Evolutionary conservation across 176 grass and related monocot genomes (phyloP), one percentile per base, ranked within the genome.

Genomic region (Oryza coarctata): DNA sequence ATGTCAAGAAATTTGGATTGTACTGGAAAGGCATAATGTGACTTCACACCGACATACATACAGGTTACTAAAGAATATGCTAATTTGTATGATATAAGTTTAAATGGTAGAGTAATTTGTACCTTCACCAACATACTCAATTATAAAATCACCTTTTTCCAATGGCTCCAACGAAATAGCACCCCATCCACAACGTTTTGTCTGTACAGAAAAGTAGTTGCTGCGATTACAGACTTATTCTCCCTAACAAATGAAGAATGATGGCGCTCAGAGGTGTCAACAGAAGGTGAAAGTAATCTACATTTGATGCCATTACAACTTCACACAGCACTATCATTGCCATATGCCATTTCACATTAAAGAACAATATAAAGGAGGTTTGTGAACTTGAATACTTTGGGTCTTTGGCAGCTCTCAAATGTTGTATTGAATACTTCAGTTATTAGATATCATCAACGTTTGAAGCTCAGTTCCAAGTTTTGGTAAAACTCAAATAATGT

Each of bases 81-180:
- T 28, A 32, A 32, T 63, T 89, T 77, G 18, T 85, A 32, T 75
- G 64, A 68, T 9, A 88, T 0, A 77, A 73, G 22, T 77, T 77
- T 39, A 90, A 81, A 79, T 44, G 29, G 44, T 22, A 49, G 65
- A 31, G 58, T 33, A 62, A 29, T 22, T 31, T 87, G 23, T 86
- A 99, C 96, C 96, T 99, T 99, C 96, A 55, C 96, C 96, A 93
- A 99, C 92, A 80, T 99, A 95, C 83, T 99, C 96, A 9, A 99
- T 93, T 82, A 99, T 74, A 90, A 99, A 99, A 89, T 99, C 93
- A 45, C 87, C 93, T 80, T 93, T 99, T 45, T 99, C 86, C 80
- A 99, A 72, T 1, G 77, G 81, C 72, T 99, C 96, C 81, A 95
- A 80, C 44, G 89, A 81, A 76, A 99, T 65, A 82, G 92, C 96